These are phyloP conservation scores for Penicillium digitatum DNA, from an alignment of 2,329 filamentous ascomycete species.

Conservation along the genomic window DNA sequence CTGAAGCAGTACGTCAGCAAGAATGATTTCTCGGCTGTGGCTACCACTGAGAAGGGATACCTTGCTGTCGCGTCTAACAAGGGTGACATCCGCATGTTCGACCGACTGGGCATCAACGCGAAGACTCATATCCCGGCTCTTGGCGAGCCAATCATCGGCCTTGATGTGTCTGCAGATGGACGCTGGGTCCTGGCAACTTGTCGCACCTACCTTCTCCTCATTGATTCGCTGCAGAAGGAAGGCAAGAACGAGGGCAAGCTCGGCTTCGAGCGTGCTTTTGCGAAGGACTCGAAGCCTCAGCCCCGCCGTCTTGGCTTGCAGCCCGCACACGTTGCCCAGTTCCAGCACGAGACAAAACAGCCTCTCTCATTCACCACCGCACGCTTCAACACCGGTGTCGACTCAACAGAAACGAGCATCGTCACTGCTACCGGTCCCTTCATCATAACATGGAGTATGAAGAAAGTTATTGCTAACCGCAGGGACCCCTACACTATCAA, in stretches of 20 bases:
- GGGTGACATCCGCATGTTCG: conserved; percentile 94
- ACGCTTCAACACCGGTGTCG: conserved; percentile 86
- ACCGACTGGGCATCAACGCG: conserved; percentile 91
- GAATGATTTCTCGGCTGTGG: conserved; percentile 92
- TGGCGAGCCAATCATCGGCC: conserved; percentile 87
- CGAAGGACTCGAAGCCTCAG: conserved; percentile 88
- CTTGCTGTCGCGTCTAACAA: conserved; percentile 97
- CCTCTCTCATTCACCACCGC: conserved; percentile 84
- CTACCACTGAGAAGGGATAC: conserved; percentile 94
- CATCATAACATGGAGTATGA: conserved; percentile 93
- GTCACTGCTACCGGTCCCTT: conserved; percentile 95
- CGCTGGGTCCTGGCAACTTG: conserved; percentile 95
- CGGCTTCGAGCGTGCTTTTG: conserved; percentile 92
- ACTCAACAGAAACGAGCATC: conserved; percentile 81
- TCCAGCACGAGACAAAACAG: conserved; percentile 90
- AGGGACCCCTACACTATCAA: conserved; percentile 96
- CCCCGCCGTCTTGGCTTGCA: conserved; percentile 84
- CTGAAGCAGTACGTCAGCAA: conserved; percentile 96
- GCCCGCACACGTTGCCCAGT: conserved; percentile 90
- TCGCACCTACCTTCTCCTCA: conserved; percentile 86
- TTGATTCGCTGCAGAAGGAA: conserved; percentile 83
- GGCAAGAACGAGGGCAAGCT: conserved; percentile 97
- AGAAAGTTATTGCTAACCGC: conserved; percentile 74
- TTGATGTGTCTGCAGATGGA: conserved; percentile 93
- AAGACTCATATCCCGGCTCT: conserved; percentile 96